Evolutionary conservation across 164 flowering plant species (phyloP).

Genomic region (Berberis thunbergii): DNA sequence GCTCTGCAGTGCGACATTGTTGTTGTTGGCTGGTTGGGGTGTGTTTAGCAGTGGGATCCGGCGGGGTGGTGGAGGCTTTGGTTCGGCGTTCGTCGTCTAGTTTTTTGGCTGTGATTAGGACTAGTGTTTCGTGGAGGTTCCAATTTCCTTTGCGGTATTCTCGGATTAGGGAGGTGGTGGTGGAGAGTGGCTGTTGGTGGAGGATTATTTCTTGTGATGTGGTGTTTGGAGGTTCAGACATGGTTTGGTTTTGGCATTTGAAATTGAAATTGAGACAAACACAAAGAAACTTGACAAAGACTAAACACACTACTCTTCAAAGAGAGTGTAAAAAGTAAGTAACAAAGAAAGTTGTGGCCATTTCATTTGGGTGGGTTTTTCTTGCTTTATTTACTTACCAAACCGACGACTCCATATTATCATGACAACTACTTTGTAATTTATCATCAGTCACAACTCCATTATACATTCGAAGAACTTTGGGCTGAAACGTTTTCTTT

Average conservation of each 20-base stretch:
- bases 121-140: slow-evolving; percentile 30
- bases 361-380: too few relatives aligned
- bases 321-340: too few relatives aligned
- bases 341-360: too few relatives aligned
- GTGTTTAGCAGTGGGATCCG: neutral
- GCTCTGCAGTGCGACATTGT: slow-evolving; percentile 20
- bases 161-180: slow-evolving; percentile 10
- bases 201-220: slow-evolving; percentile 6
- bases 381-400: too few relatives aligned
- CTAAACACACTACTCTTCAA: too few relatives aligned
- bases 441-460: too few relatives aligned
- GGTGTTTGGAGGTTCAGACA: slow-evolving; percentile 25
- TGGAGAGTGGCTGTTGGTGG: neutral
- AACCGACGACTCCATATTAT: too few relatives aligned
- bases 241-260: slow-evolving; percentile 17
- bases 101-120: slow-evolving; percentile 30
- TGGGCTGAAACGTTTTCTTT: too few relatives aligned
- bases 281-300: too few relatives aligned
- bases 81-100: slow-evolving; percentile 27
- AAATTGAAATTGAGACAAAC: slow-evolving; percentile 1
- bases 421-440: too few relatives aligned
- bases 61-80: slow-evolving; percentile 5
- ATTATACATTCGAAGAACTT: too few relatives aligned
- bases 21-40: neutral
- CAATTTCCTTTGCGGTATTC: slow-evolving; percentile 36